These are phyloP conservation scores for Sclerotinia sclerotiorum DNA, from an alignment of 2,329 filamentous ascomycete genomes.

Conservation along the genomic window DNA sequence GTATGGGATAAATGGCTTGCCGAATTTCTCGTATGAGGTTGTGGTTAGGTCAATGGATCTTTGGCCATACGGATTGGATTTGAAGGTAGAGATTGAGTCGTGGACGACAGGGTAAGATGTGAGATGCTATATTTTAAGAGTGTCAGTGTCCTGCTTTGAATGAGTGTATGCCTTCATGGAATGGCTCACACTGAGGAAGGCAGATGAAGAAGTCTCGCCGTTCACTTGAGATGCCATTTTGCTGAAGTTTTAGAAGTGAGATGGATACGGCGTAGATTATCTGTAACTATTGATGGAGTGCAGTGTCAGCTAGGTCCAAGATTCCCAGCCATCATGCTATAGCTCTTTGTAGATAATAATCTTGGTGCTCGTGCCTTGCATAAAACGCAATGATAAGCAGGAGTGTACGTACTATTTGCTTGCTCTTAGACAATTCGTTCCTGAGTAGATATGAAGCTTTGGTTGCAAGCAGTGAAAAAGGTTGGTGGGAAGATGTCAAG, in stretches of 20 bases:
- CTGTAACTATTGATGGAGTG: background rate
- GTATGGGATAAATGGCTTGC: conserved; percentile 76
- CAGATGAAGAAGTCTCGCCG: conserved; percentile 50
- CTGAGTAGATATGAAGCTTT: background rate
- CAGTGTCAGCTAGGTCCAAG: background rate
- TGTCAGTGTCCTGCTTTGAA: conserved; percentile 17
- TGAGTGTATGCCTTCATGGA: conserved; percentile 30
- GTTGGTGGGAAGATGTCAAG: conserved; percentile 11
- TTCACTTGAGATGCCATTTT: conserved; percentile 50
- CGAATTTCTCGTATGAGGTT: conserved; percentile 48
- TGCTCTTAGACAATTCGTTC: background rate
- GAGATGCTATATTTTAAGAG: conserved; percentile 62
- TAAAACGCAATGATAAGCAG: background rate
- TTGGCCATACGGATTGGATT: conserved; percentile 78
- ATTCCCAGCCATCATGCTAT: background rate
- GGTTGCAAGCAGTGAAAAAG: background rate
- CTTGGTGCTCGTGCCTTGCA: conserved; percentile 26
- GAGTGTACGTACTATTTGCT: conserved; percentile 15
- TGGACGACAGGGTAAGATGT: conserved; percentile 79
- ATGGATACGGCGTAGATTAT: conserved; percentile 30
- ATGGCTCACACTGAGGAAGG: conserved; percentile 49
- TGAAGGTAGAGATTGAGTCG: conserved; percentile 76
- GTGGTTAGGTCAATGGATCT: conserved; percentile 61
- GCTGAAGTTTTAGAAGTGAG: conserved; percentile 14
- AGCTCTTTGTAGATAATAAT: conserved; percentile 4